These are phyloP conservation scores for Metschnikowia picachoensis DNA, from an alignment of 805 yeast genomes.

Conservation along the genomic window DNA sequence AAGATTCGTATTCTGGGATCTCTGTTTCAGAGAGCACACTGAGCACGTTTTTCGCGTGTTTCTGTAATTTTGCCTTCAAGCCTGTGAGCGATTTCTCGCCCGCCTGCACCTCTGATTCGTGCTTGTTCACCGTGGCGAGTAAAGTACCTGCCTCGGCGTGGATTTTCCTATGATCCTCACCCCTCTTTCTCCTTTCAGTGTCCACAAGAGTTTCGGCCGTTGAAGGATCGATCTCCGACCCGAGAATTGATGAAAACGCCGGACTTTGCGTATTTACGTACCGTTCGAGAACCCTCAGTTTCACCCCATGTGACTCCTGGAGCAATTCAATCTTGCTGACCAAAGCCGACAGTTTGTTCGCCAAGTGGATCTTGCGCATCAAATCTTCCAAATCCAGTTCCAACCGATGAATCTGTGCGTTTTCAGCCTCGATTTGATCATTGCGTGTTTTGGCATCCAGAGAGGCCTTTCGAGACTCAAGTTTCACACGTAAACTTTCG, in stretches of 20 bases:
- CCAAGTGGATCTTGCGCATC: constrained; percentile 45
- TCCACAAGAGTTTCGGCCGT: constrained; percentile 13
- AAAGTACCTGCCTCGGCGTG: neutral
- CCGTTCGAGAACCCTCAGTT: constrained; percentile 25
- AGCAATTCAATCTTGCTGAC: constrained; percentile 51
- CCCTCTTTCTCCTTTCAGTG: neutral
- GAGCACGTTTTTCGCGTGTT: constrained; percentile 17
- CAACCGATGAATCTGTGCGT: constrained; percentile 28
- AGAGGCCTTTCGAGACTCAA: constrained; percentile 23
- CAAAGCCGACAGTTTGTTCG: constrained; percentile 56
- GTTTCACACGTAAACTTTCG: constrained; percentile 31
- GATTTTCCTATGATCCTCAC: neutral
- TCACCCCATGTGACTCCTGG: constrained; percentile 35
- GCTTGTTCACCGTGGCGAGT: neutral
- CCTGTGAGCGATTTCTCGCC: neutral
- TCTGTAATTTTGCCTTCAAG: constrained; percentile 2
- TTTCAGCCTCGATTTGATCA: constrained; percentile 34
- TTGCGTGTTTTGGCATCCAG: constrained; percentile 26
- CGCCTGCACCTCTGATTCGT: neutral
- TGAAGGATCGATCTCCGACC: constrained; percentile 14
- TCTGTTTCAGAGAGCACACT: constrained; percentile 30
- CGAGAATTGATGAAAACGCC: constrained; percentile 19
- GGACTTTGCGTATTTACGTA: constrained; percentile 22
- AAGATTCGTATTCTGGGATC: constrained; percentile 49
- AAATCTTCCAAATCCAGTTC: constrained; percentile 47